phyloP scores from a whole-genome alignment of 2,329 filamentous ascomycete genomes.

The Parastagonospora nodorum region DNA sequence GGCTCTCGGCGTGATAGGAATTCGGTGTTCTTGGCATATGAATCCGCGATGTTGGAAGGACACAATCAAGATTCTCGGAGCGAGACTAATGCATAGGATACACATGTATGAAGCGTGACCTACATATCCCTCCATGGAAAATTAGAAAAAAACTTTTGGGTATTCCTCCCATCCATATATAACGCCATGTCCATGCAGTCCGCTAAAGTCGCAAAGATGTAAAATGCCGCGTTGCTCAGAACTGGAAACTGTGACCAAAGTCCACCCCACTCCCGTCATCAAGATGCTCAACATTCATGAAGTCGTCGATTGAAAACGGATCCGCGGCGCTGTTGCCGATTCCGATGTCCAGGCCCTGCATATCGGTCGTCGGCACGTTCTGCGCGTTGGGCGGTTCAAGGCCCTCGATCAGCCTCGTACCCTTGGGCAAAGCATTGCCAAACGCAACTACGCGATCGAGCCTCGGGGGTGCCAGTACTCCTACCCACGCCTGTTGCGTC shows the following conservation, averaged over 20 bases:
- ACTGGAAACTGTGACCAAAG: constrained; percentile 13
- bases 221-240: not conserved
- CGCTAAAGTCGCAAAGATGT: too few relatives aligned
- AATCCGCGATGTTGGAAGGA: too few relatives aligned
- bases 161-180: too few relatives aligned
- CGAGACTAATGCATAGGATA: too few relatives aligned
- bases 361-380: constrained; percentile 8
- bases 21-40: too few relatives aligned
- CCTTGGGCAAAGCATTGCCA: constrained; percentile 47
- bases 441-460: constrained; percentile 50
- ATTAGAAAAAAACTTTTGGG: too few relatives aligned
- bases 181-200: too few relatives aligned
- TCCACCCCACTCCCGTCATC: constrained; percentile 27
- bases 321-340: constrained; percentile 6
- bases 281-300: constrained; percentile 50
- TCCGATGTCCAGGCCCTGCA: constrained; percentile 17
- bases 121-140: too few relatives aligned
- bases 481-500: constrained; percentile 41
- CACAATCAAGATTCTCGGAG: too few relatives aligned
- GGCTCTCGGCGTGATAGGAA: too few relatives aligned
- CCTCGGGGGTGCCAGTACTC: constrained; percentile 32
- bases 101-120: too few relatives aligned
- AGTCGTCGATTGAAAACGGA: constrained; percentile 43
- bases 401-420: constrained; percentile 47
- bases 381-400: constrained; percentile 29